phyloP scores from a whole-genome alignment of 805 yeast species.

The Candida yuanshanica region DNA sequence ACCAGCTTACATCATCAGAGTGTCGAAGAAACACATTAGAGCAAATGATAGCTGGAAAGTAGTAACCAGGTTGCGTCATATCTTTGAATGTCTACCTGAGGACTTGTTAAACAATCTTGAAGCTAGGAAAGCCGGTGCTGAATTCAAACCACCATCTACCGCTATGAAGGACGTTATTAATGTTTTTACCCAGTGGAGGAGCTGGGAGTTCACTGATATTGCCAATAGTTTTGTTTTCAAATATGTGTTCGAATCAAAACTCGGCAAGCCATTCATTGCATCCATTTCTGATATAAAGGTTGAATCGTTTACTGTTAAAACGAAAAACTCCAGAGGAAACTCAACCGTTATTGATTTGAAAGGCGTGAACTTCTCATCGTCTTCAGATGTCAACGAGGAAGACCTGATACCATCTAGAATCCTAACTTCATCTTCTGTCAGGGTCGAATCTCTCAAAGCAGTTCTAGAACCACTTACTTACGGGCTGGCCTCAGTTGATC shows the following conservation, averaged over 20 bases:
- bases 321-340: background rate
- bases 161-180: slow-evolving; percentile 52
- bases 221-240: slow-evolving; percentile 51
- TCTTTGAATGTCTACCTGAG: slow-evolving; percentile 51
- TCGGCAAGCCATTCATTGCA: background rate
- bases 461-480: background rate
- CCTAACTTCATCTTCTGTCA: background rate
- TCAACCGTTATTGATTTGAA: background rate
- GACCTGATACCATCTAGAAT: background rate
- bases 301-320: slow-evolving; percentile 3
- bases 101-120: slow-evolving; percentile 40
- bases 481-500: background rate
- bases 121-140: slow-evolving; percentile 23
- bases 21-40: slow-evolving; percentile 69
- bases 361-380: background rate
- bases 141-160: slow-evolving; percentile 41
- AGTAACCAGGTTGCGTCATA: slow-evolving; percentile 71
- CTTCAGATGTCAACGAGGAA: background rate
- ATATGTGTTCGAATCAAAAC: slow-evolving; percentile 34
- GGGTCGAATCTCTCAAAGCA: background rate
- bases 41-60: slow-evolving; percentile 85
- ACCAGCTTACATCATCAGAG: slow-evolving; percentile 76
- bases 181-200: slow-evolving; percentile 75
- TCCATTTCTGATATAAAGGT: background rate
- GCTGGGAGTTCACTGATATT: slow-evolving; percentile 78